Base-by-base conservation (phyloP, 2,329 filamentous ascomycete species). In the Albophoma yamanashiensis region DNA sequence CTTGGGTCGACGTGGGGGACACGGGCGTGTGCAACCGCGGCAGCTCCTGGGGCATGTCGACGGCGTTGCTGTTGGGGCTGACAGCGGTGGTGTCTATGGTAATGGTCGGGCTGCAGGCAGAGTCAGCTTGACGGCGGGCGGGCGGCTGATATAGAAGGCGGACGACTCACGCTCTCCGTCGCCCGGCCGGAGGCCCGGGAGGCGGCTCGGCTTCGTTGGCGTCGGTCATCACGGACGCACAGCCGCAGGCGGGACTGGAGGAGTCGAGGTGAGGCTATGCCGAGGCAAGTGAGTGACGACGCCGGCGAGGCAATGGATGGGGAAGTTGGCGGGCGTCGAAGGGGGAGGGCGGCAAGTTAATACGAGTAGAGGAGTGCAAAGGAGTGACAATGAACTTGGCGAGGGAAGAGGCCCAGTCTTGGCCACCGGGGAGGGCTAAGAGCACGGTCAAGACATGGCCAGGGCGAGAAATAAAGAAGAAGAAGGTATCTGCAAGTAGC, bases 41-140 rank as follows among this genome's bases (percentile, higher is more conserved):
- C 8, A 53, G 58, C 42, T 69, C 66, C 60, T 68, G 61, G 4
- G 73, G 65, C 62, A 73, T 70, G 43, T 71, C 67, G 58, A 69
- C 59, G 59, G 66, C 53, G 20, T 68, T 63, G 55, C 62, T 66
- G 50, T 69, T 64, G 59, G 67, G 61, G 58, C 68, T 70, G 62
- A 72, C 71, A 61, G 74, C 77, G 11, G 79, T 77, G 15, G 80
- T 82, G 64, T 82, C 79, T 58, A 83, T 82, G 58, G 78, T 83
- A 61, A 82, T 82, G 58, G 80, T 81, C 42, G 80, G 80, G 50
- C 80, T 82, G 62, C 27, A 59, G 45, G 61, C 36, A 22, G 52
- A 53, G 60, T 62, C 58, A 64, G 62, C 57, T 45, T 56, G 1
- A 58, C 40, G 59, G 57, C 45, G 31, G 50, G 31, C 50, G 50